Evolutionary conservation across 2,329 filamentous ascomycete species (phyloP), one percentile per base, ranked within the genome.

Genomic region (Thermothelomyces thermophilus): DNA sequence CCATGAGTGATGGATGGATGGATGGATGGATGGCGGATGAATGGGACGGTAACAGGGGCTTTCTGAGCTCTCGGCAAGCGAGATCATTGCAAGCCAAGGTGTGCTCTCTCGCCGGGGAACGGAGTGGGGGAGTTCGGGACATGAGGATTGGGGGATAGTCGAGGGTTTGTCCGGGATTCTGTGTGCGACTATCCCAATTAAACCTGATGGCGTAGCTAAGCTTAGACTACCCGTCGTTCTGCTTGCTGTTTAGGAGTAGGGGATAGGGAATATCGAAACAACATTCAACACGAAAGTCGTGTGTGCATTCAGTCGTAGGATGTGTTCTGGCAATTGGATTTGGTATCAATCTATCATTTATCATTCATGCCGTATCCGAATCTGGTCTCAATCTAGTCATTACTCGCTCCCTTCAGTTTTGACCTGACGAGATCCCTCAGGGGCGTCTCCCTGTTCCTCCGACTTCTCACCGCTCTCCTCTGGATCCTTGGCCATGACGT

Each of bases 401-500:
- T 34, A 10, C 28, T 41, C 24, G 10, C 44, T 16, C 22, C 48
- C 65, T 59, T 41, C 44, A 13, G 26, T 47, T 34, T 56, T 46
- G 2, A 19, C 39, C 28, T 19, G 56, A 14, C 62, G 58, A 11
- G 57, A 62, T 16, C 64, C 56, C 2, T 63, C 61, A 34, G 64
- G 59, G n/a, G 56, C 60, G 26, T 64, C 66, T 14, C 62, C 61
- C 45, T 55, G 53, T 31, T 60, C 60, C 40, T 56, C 57, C 54
- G 24, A 42, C 53, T 31, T 50, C 16, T 10, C 35, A 11, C 26
- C 35, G 17, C 45, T 55, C 41, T 63, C 61, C 41, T 70, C 72
- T 2, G 71, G 69, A 49, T 85, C 78, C 62, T 85, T 87, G 8
- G 81, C 87, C 90, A 96, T 97, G 60, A 97, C 90, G 58, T 84